Base-by-base conservation (phyloP, 2,329 filamentous ascomycete genomes). In the Aureobasidium sp. region DNA sequence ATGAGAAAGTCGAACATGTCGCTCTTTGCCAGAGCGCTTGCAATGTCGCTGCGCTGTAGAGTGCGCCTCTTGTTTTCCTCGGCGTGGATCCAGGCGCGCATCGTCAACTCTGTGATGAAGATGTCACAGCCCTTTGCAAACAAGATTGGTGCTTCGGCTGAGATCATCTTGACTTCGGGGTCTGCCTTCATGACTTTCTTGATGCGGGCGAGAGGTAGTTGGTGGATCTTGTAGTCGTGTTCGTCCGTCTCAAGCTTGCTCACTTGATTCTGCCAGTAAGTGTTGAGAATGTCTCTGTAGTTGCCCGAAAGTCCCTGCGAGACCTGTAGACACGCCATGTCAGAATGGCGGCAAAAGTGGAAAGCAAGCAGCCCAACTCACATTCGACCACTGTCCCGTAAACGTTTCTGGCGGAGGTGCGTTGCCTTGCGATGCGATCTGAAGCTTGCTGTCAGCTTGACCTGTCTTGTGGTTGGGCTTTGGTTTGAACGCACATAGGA, bases 121-220 rank as follows among this genome's bases (percentile, higher is more conserved):
- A 97, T 96, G 67, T 98, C 93, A 71, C 93, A 97, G 32, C 91
- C 93, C 71, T 98, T 98, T 48, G 93, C 93, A 65, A 98, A 98
- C 12, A 98, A 77, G 62, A 98, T 98, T 1, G 93, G 93, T 1
- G 93, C 93, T 72, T 98, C 93, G 7, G 93, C 93, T 3, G 90
- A 97, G 58, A 98, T 98, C 93, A 98, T 98, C 76, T 98, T 98
- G 42, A 98, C 93, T 64, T 98, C 93, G 0, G 93, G 93, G 62
- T 98, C 93, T 1, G 93, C 93, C 74, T 98, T 98, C 93, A 98
- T 98, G 60, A 98, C 93, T 71, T 98, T 98, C 78, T 98, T 98
- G 75, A 98, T 98, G 52, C 93, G 86, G n/a, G 93, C 93, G 35
- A 98, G 79, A 1, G 93, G 93, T 34, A 98, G 79, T 70, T 97